phyloP scores from a whole-genome alignment of 208 protist species.

The Kentomonas sorsogonicus region DNA sequence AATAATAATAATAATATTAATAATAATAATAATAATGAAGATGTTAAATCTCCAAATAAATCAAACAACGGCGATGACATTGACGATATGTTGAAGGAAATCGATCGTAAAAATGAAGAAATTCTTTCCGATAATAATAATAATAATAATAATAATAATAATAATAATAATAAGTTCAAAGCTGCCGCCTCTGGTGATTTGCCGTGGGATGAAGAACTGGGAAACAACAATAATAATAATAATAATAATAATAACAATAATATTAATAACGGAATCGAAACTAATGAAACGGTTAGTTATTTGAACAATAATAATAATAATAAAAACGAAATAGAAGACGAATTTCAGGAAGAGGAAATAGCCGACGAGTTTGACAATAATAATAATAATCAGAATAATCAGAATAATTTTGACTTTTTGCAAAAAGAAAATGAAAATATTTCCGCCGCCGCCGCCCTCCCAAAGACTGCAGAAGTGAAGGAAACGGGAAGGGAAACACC shows the following conservation, averaged over 20 bases:
- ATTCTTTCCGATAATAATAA: too few relatives aligned
- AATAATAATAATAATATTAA: constrained; percentile 10
- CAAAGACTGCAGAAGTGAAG: constrained; percentile 4
- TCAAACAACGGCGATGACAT: not conserved
- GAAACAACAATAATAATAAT: not conserved
- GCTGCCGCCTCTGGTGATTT: too few relatives aligned
- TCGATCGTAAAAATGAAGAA: constrained; percentile 4
- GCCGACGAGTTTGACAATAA: too few relatives aligned
- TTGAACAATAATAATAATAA: constrained; percentile 1
- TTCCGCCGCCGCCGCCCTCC: too few relatives aligned
- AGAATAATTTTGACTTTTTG: too few relatives aligned
- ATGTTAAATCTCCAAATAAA: not conserved
- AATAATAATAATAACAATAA: constrained; percentile 4
- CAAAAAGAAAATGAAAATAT: too few relatives aligned
- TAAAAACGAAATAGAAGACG: constrained; percentile 1
- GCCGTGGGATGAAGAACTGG: too few relatives aligned
- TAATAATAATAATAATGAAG: not conserved
- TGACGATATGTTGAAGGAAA: constrained; percentile 2
- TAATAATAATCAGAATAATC: too few relatives aligned
- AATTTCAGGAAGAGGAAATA: not conserved
- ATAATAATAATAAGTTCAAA: too few relatives aligned
- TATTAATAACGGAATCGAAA: too few relatives aligned
- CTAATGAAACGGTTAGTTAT: too few relatives aligned
- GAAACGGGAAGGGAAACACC: not conserved
- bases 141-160: too few relatives aligned